Evolutionary conservation across 805 yeast species (phyloP).

Genomic region (Candida argentea): DNA sequence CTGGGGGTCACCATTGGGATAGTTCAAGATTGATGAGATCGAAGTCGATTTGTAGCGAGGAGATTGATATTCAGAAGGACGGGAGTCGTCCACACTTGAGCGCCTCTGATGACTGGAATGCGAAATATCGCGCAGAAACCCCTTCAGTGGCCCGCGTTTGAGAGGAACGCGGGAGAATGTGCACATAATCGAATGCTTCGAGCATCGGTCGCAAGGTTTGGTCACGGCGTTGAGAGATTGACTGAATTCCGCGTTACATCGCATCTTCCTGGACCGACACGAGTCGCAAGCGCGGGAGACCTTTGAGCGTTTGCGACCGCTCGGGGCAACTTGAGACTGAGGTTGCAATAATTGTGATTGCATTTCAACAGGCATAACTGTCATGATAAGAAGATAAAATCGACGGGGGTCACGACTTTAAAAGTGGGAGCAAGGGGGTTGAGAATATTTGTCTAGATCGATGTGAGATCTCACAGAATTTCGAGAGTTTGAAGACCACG

Average conservation of each 20-base stretch:
- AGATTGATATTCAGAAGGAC: no score
- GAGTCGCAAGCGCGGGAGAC: conserved; percentile 78
- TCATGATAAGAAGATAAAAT: no score
- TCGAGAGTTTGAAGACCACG: no score
- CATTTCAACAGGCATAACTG: no score
- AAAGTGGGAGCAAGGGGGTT: not conserved
- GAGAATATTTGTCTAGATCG: no score
- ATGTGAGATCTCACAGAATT: no score
- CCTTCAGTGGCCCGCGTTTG: conserved; percentile 74
- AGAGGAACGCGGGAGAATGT: conserved; percentile 62
- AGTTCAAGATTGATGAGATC: no score
- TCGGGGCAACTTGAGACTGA: conserved; percentile 7
- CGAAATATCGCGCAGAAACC: conserved; percentile 46
- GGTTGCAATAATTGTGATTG: no score
- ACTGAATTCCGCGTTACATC: conserved; percentile 55
- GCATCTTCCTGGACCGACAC: conserved; percentile 63
- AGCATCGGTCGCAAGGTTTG: conserved; percentile 52
- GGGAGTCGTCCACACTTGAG: no score
- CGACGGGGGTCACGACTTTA: not conserved
- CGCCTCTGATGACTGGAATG: no score
- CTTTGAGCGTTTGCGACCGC: conserved; percentile 53
- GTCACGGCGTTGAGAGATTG: conserved; percentile 35
- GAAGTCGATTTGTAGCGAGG: no score
- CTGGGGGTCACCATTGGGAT: no score
- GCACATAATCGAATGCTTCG: conserved; percentile 49